These are phyloP conservation scores for Steccherinum ochraceum DNA, from an alignment of 768 basidiomycete genomes.

Conservation along the genomic window DNA sequence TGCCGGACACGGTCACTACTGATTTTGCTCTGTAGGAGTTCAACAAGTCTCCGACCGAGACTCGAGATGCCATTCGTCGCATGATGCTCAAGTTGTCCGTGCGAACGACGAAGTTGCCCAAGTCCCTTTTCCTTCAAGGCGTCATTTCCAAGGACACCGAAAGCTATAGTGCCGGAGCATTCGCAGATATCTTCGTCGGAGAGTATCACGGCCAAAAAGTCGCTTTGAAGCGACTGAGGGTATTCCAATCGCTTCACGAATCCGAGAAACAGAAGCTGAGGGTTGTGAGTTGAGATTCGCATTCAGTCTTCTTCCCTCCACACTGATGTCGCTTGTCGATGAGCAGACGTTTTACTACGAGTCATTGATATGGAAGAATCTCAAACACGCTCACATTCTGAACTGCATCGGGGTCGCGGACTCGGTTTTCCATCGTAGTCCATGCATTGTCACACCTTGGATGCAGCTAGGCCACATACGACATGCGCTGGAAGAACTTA, in stretches of 20 bases:
- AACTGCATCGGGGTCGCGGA: conserved; percentile 1
- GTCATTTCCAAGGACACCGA: too few species aligned
- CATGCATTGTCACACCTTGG: conserved; percentile 5
- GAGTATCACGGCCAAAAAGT: neutral
- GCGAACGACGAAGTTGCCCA: too few species aligned
- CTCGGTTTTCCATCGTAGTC: neutral
- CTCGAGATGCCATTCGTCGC: too few species aligned
- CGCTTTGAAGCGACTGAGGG: conserved; percentile 2
- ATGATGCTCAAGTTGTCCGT: too few species aligned
- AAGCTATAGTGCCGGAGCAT: neutral
- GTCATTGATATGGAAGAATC: conserved; percentile 4
- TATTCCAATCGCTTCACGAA: neutral
- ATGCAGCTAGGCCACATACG: conserved; percentile 3
- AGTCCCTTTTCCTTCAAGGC: too few species aligned
- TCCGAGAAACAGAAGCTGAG: neutral
- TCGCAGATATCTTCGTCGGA: conserved; percentile 3
- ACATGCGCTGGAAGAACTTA: neutral
- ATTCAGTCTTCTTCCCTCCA: neutral
- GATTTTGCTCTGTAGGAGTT: too few species aligned
- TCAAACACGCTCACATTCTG: conserved; percentile 4
- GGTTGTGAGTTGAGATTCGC: neutral
- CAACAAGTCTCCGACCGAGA: too few species aligned
- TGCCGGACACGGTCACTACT: too few species aligned
- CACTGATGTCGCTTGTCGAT: too few species aligned
- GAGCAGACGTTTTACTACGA: conserved; percentile 4